phyloP scores from a whole-genome alignment of 2,329 filamentous ascomycete genomes.

The Coniochaeta sp. region DNA sequence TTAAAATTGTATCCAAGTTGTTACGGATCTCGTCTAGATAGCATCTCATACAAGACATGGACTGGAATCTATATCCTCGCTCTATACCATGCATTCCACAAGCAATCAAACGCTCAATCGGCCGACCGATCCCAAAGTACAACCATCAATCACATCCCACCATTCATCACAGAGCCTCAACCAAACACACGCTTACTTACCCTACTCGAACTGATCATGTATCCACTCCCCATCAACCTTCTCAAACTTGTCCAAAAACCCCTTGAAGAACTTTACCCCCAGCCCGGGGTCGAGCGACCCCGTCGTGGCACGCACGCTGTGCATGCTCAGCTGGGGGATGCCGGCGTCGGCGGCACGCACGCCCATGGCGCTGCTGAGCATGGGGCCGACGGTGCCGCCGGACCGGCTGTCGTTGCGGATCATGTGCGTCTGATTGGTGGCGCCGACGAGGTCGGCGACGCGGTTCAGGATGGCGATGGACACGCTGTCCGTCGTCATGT shows the following conservation, averaged over 20 bases:
- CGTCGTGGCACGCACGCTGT: conserved; percentile 83
- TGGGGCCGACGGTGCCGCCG: conserved; percentile 92
- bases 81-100: no score
- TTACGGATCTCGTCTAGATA: no score
- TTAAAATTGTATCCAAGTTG: no score
- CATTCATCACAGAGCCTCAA: no score
- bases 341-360: conserved; percentile 81
- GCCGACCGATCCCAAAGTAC: no score
- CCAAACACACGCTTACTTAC: background rate
- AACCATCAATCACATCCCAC: no score
- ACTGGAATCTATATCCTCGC: no score
- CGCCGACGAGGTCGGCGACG: conserved; percentile 66
- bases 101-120: no score
- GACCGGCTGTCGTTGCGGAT: conserved; percentile 87
- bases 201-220: background rate
- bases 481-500: conserved; percentile 92
- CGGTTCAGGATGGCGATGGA: conserved; percentile 74
- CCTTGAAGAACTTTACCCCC: conserved; percentile 82
- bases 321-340: conserved; percentile 89
- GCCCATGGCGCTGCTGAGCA: conserved; percentile 74
- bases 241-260: conserved; percentile 82
- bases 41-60: no score
- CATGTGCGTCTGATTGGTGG: conserved; percentile 79
- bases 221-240: conserved; percentile 73
- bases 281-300: conserved; percentile 80